A percentile compares a stretch with the other conserved stretches of the same genome.
Evolutionary conservation across 768 basidiomycete genomes (phyloP).

Genomic region (Boletales sp.): DNA sequence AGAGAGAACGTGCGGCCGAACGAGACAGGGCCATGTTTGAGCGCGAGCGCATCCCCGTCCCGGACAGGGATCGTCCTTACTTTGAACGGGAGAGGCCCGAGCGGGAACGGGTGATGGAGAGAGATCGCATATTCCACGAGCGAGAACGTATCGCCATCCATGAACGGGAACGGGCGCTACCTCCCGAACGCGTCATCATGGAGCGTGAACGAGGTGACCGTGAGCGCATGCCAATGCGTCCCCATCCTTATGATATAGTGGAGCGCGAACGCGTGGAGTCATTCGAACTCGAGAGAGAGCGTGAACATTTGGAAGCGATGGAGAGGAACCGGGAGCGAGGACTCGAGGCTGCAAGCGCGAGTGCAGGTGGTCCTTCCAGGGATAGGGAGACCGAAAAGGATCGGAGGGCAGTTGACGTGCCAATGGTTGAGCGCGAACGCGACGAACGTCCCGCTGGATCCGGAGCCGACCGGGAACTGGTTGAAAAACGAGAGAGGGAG

Average conservation of each 20-base stretch:
- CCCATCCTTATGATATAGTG: constrained; percentile 15
- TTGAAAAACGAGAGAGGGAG: constrained; percentile 28
- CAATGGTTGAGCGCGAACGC: constrained; percentile 17
- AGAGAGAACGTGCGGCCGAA: constrained; percentile 23
- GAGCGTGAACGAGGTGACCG: constrained; percentile 29
- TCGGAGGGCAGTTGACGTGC: constrained; percentile 14
- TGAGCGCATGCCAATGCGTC: constrained; percentile 21
- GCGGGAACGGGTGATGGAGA: constrained; percentile 20
- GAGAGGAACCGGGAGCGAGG: constrained; percentile 30
- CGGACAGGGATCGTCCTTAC: constrained; percentile 21
- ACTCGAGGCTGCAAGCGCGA: constrained; percentile 13
- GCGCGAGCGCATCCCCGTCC: constrained; percentile 18
- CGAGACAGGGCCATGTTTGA: constrained; percentile 22
- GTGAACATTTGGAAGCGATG: constrained; percentile 26
- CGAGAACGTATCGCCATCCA: constrained; percentile 23
- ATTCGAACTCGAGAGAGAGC: constrained; percentile 34
- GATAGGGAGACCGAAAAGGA: constrained; percentile 25
- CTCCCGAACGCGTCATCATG: constrained; percentile 12
- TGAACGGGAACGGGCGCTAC: constrained; percentile 20
- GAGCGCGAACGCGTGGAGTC: constrained; percentile 27
- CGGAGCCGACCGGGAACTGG: constrained; percentile 18
- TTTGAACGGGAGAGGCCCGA: constrained; percentile 22
- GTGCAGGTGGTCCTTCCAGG: constrained; percentile 9
- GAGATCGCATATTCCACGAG: constrained; percentile 19
- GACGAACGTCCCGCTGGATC: constrained; percentile 20